Percentiles rank a stretch among this genome's conserved stretches.
phyloP scores from a whole-genome alignment of 2,329 filamentous ascomycete species.

The Chaetothyriales sp. region DNA sequence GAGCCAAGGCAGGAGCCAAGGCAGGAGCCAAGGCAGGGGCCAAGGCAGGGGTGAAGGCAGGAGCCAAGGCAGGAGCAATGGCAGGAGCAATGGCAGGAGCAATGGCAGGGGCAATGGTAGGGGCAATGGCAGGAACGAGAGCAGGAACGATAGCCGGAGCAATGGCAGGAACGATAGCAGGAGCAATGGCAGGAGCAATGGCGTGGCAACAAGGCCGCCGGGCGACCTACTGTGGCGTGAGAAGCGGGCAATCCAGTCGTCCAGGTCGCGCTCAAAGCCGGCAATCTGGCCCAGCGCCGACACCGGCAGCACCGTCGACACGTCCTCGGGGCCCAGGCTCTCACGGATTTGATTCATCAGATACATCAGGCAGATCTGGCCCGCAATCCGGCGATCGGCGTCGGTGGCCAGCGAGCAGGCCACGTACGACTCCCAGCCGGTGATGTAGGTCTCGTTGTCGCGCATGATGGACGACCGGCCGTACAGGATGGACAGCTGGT shows the following conservation, averaged over 20 bases:
- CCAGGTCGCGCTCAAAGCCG: constrained; percentile 27
- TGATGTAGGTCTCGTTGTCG: constrained; percentile 24
- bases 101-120: no score
- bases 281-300: constrained; percentile 29
- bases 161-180: no score
- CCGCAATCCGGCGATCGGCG: constrained; percentile 25
- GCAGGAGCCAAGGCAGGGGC: no score
- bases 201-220: no score
- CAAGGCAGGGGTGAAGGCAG: no score
- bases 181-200: no score
- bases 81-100: no score
- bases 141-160: no score
- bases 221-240: constrained; percentile 17
- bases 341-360: constrained; percentile 32
- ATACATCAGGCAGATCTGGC: constrained; percentile 32
- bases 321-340: constrained; percentile 31
- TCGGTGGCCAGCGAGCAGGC: constrained; percentile 22
- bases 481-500: constrained; percentile 33
- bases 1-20: no score
- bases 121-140: no score
- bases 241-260: constrained; percentile 24
- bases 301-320: constrained; percentile 21
- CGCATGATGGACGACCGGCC: constrained; percentile 32
- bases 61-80: no score
- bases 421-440: constrained; percentile 24